phyloP scores from a whole-genome alignment of 2,329 filamentous ascomycete species.

The Nothopassalora personata region DNA sequence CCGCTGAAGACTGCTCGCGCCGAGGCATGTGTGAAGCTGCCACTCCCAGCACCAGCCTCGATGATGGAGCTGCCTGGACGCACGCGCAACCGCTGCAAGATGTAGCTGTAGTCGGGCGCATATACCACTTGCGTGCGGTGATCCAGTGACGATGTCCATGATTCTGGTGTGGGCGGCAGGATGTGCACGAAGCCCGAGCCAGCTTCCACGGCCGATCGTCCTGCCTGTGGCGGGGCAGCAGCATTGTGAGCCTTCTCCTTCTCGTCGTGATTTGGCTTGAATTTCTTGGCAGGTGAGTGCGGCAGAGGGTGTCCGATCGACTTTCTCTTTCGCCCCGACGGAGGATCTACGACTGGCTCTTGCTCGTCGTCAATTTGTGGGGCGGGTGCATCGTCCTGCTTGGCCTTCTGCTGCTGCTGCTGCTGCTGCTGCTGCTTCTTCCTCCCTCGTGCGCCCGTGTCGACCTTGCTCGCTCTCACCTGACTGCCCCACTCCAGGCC shows the following conservation, averaged over 20 bases:
- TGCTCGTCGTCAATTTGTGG: neutral
- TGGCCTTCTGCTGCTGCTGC: constrained; percentile 40
- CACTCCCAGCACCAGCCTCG: constrained; percentile 76
- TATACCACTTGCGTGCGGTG: constrained; percentile 84
- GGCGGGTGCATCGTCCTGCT: constrained; percentile 38
- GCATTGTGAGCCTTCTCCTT: constrained; percentile 28
- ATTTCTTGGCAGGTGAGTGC: constrained; percentile 29
- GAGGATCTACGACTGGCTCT: constrained; percentile 2
- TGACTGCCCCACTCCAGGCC: constrained; percentile 85
- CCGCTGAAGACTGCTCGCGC: constrained; percentile 71
- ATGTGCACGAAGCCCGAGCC: constrained; percentile 69
- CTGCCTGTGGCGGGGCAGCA: constrained; percentile 2
- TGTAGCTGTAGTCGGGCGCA: constrained; percentile 80
- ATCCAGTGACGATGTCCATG: constrained; percentile 74
- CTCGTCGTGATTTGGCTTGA: constrained; percentile 26
- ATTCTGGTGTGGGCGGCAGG: constrained; percentile 71
- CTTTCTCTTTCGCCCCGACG: constrained; percentile 39
- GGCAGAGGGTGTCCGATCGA: constrained; percentile 31
- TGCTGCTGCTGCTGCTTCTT: constrained; percentile 37
- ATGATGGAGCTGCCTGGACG: constrained; percentile 68
- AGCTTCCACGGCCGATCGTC: constrained; percentile 49
- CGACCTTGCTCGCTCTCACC: constrained; percentile 79
- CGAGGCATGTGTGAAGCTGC: constrained; percentile 77
- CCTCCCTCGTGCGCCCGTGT: constrained; percentile 82
- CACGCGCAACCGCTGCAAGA: constrained; percentile 69